phyloP scores from a whole-genome alignment of 225 moss, liverwort and hornwort genomes.

The Pseudisothecium myosuroides region DNA sequence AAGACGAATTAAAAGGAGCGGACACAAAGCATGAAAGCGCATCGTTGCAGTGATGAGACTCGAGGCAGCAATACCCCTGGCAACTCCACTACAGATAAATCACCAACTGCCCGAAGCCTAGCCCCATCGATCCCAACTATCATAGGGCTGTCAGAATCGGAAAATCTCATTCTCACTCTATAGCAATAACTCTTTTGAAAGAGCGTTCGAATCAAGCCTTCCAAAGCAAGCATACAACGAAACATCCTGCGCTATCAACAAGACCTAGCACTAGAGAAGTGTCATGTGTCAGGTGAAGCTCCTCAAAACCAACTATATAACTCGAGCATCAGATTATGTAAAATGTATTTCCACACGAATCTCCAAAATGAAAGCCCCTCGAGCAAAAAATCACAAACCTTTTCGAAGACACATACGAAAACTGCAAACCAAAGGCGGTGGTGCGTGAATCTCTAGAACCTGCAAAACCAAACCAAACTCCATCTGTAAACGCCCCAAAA shows the following conservation, averaged over 20 bases:
- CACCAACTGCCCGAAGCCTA: slow-evolving; percentile 28
- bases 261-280: not conserved
- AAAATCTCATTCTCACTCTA: not conserved
- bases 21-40: not conserved
- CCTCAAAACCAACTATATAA: not conserved
- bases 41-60: slow-evolving; percentile 16
- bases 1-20: not conserved
- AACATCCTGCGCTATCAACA: not conserved
- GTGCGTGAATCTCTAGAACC: slow-evolving; percentile 30
- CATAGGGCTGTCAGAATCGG: not conserved
- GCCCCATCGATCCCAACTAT: not conserved
- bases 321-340: not conserved
- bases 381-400: slow-evolving; percentile 15
- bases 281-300: not conserved
- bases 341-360: not conserved
- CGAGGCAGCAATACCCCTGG: slow-evolving; percentile 14
- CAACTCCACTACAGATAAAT: slow-evolving; percentile 43
- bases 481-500: not conserved
- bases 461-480: not conserved
- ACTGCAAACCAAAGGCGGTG: slow-evolving; percentile 40
- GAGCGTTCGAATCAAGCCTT: not conserved
- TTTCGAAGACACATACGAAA: slow-evolving; percentile 36
- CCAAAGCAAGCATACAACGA: not conserved
- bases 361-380: not conserved
- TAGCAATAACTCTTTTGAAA: not conserved